phyloP scores from a whole-genome alignment of 192 early-diverging fungal species.

The Coemansia sp. region DNA sequence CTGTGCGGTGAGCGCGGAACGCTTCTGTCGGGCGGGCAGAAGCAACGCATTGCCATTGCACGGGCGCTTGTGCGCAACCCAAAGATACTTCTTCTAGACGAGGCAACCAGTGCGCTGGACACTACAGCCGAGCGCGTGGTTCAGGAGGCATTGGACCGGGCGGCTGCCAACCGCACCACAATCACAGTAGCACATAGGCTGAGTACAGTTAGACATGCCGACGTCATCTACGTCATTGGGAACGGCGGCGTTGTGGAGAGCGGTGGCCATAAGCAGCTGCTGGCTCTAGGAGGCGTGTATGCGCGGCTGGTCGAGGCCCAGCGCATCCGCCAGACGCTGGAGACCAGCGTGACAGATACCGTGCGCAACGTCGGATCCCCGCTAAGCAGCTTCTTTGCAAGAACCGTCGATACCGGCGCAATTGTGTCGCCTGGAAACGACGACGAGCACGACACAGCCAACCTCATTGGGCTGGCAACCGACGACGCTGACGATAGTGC shows the following conservation, averaged over 20 bases:
- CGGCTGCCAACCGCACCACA: conserved; percentile 75
- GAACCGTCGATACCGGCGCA: not conserved
- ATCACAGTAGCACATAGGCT: conserved; percentile 91
- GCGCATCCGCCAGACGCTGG: conserved; percentile 53
- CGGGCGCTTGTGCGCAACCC: conserved; percentile 89
- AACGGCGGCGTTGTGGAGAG: conserved; percentile 68
- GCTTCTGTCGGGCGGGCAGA: conserved; percentile 89
- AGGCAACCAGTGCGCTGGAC: conserved; percentile 87
- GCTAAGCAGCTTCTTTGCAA: not conserved
- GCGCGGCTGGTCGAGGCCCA: conserved; percentile 60
- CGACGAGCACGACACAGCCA: not conserved
- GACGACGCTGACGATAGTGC: not conserved
- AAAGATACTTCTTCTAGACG: conserved; percentile 82
- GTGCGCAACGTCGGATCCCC: conserved; percentile 2
- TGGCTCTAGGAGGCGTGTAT: conserved; percentile 50
- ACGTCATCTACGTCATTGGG: conserved; percentile 83
- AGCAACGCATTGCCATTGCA: conserved; percentile 96
- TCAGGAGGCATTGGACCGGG: conserved; percentile 80
- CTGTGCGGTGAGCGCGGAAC: conserved; percentile 83
- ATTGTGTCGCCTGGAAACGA: not conserved
- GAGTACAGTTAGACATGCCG: conserved; percentile 83
- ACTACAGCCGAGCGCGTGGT: conserved; percentile 76
- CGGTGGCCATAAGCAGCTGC: conserved; percentile 78
- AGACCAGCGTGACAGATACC: conserved; percentile 16
- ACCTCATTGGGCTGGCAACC: not conserved